Evolutionary conservation across 73 alveolate genomes (phyloP).

Genomic region (Tetrahymena thermophila): DNA sequence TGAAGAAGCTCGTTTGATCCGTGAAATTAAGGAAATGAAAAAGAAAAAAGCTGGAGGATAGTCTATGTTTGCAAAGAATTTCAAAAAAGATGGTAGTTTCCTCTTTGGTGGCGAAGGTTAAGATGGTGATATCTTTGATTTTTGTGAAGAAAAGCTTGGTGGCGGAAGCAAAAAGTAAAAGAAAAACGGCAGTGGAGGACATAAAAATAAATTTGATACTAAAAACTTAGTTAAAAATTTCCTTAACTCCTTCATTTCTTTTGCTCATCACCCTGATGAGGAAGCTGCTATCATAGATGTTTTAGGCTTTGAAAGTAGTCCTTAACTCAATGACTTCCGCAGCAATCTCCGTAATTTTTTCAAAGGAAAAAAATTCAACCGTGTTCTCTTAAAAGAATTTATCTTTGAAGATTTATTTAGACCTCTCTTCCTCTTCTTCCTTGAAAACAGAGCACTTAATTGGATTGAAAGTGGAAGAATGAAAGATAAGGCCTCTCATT

Average conservation of each 20-base stretch:
- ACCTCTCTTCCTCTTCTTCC: not conserved
- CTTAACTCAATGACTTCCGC: not conserved
- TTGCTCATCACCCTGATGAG: slow-evolving; percentile 2
- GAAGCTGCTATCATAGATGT: not conserved
- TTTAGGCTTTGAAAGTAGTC: not conserved
- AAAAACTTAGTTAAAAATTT: not conserved
- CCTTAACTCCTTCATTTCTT: not conserved
- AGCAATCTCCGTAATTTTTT: not conserved
- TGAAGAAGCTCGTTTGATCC: not conserved
- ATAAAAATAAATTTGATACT: not conserved
- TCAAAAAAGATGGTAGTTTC: not conserved
- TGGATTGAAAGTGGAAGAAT: not conserved
- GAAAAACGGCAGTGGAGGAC: not conserved
- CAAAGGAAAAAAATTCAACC: not conserved
- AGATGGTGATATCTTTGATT: not conserved
- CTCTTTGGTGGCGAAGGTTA: not conserved
- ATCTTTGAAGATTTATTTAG: not conserved
- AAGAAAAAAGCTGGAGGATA: not conserved
- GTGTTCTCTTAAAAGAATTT: not conserved
- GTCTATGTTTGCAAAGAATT: not conserved
- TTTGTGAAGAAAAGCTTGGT: not conserved
- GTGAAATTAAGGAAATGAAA: not conserved
- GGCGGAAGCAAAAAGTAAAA: not conserved
- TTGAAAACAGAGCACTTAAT: not conserved
- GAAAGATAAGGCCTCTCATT: not conserved